Evolutionary conservation across 768 basidiomycete genomes (phyloP), one percentile per base, ranked within the genome.

Genomic region (Suillus tomentosus): DNA sequence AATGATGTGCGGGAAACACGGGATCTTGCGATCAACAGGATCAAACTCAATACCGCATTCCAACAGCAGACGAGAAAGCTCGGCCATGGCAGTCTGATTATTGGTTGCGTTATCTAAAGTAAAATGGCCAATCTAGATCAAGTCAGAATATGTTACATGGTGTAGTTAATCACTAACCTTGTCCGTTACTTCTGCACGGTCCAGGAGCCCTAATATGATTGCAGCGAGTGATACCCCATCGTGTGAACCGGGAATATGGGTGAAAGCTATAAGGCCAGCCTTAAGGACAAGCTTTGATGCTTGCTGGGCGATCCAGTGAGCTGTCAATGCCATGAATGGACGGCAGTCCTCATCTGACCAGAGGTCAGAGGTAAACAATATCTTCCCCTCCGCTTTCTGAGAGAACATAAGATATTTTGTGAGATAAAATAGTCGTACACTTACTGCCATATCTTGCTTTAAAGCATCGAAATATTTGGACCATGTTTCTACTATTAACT

Each of bases 251-350:
- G 43, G 11, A 9, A 70, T 5, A 15, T 51, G 39, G 53, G 65
- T 62, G 51, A 71, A 71, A 27, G 64, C 69, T 7, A 71, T 17
- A 7, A 71, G 58, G 2, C 62, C 55, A 4, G 48, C 50, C 42
- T 62, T 55, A 2, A 65, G 19, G 15, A 34, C 17, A 7, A 61
- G 24, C 11, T 42, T 4, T 27, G 45, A 61, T 17, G 15, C 62
- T 0, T 31, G 24, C 60, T 36, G 13, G 6, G 45, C 45, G 8
- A 66, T 66, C 43, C 63, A 81, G 69, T 80, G 77, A 1, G 69
- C 72, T 0, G 77, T 78, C 1, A 80, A 59, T 0, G 73, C 78
- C 61, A 80, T 68, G 60, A 67, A 77, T n/a, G 72, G 19, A 75
- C 70, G 40, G 17, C 1, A 7, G 5, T 70, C 66, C 0, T 62